Evolutionary conservation across 441 rosid species (phyloP).

Genomic region (Mallotus repandus): DNA sequence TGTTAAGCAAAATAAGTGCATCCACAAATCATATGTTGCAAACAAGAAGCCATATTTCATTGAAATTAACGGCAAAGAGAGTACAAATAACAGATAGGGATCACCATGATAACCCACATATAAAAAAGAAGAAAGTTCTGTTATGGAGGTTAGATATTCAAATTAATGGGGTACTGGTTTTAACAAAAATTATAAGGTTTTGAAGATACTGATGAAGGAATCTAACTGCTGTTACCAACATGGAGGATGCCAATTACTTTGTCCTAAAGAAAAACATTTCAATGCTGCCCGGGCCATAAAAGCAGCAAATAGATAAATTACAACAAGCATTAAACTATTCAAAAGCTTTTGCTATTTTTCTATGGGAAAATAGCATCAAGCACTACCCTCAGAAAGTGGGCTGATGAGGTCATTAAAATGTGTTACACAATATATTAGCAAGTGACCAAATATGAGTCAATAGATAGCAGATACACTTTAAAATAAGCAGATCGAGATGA

Average conservation of each 20-base stretch:
- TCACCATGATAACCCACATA: background rate
- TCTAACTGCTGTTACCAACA: background rate
- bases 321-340: background rate
- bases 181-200: background rate
- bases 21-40: constrained; percentile 10
- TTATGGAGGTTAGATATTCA: background rate
- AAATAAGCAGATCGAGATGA: background rate
- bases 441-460: background rate
- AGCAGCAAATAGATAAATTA: background rate
- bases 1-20: constrained; percentile 27
- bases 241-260: background rate
- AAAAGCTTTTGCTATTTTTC: background rate
- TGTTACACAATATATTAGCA: background rate
- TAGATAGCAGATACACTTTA: constrained; percentile 2
- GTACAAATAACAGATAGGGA: background rate
- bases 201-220: background rate
- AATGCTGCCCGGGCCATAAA: background rate
- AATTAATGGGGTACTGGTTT: background rate
- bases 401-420: background rate
- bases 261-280: background rate
- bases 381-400: background rate
- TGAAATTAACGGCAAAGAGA: background rate
- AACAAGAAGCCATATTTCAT: background rate
- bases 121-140: background rate
- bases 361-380: background rate